Percentiles rank a stretch among this genome's conserved stretches.
Evolutionary conservation across 768 basidiomycete species (phyloP).

Genomic region (Exsudoporus frostii): DNA sequence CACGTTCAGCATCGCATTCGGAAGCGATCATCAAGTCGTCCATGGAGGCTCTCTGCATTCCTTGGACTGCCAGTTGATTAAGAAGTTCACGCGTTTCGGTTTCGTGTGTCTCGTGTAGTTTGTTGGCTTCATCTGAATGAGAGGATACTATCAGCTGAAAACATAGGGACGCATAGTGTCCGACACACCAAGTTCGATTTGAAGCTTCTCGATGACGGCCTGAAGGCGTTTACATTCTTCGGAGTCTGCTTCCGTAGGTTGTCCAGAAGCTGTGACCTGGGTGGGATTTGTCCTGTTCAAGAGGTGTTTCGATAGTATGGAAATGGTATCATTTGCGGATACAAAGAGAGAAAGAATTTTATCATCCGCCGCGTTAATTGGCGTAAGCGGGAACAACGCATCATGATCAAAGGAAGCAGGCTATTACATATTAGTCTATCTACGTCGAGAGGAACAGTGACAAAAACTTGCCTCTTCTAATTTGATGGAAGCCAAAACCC

Average conservation of each 20-base stretch:
- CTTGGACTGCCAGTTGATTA: slow-evolving; percentile 49
- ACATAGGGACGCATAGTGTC: neutral
- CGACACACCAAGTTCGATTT: slow-evolving; percentile 55
- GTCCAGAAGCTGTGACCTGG: slow-evolving; percentile 13
- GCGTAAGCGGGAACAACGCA: slow-evolving; percentile 52
- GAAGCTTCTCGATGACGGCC: slow-evolving; percentile 46
- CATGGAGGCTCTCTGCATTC: slow-evolving; percentile 33
- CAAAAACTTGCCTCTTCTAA: slow-evolving; percentile 45
- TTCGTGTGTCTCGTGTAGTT: slow-evolving; percentile 40
- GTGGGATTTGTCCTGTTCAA: slow-evolving; percentile 11
- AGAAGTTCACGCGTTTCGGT: slow-evolving; percentile 52
- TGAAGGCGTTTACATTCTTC: slow-evolving; percentile 52
- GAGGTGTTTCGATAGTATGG: slow-evolving; percentile 30
- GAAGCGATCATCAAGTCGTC: slow-evolving; percentile 51
- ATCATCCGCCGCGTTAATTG: slow-evolving; percentile 46
- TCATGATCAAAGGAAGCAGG: slow-evolving; percentile 44
- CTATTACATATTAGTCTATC: slow-evolving; percentile 29
- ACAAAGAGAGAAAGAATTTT: slow-evolving; percentile 45
- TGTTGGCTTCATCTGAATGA: slow-evolving; percentile 44
- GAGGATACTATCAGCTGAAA: slow-evolving; percentile 6
- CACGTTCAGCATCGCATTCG: slow-evolving; percentile 50
- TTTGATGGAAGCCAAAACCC: slow-evolving; percentile 36
- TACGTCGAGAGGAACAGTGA: neutral
- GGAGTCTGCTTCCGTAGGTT: slow-evolving; percentile 25
- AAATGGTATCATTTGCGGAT: slow-evolving; percentile 37